These are phyloP conservation scores for Melampsora americana DNA, from an alignment of 1,284 basidiomycete genomes.

Conservation along the genomic window DNA sequence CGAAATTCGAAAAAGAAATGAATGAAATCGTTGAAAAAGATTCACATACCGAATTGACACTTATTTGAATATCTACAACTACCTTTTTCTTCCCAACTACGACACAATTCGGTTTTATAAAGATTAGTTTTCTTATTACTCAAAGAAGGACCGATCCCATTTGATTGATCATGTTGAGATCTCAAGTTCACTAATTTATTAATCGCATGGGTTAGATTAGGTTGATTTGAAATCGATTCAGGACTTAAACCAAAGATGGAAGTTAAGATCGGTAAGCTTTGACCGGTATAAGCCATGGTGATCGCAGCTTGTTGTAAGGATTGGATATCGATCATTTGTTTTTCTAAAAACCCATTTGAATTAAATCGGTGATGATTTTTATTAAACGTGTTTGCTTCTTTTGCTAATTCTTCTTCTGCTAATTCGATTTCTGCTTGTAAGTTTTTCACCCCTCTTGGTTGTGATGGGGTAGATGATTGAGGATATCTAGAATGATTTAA, in stretches of 20 bases:
- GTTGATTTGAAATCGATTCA: not conserved
- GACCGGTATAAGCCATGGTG: not conserved
- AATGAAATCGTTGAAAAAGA: not conserved
- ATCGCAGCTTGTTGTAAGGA: not conserved
- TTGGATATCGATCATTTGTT: not conserved
- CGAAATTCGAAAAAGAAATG: too few species aligned
- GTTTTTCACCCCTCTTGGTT: too few species aligned
- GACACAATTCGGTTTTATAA: constrained; percentile 69
- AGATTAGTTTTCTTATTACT: constrained; percentile 41
- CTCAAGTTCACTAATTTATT: not conserved
- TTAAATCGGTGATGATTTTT: too few species aligned
- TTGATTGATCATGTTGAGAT: not conserved
- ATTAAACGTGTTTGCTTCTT: too few species aligned
- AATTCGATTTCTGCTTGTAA: too few species aligned
- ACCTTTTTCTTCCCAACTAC: constrained; percentile 90
- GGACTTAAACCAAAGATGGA: not conserved
- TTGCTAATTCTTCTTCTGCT: too few species aligned
- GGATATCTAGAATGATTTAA: too few species aligned
- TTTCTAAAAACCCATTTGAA: too few species aligned
- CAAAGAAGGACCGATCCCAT: not conserved
- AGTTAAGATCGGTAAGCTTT: not conserved
- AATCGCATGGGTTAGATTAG: not conserved
- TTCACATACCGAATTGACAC: constrained; percentile 71
- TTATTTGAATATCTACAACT: constrained; percentile 78
- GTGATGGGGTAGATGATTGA: too few species aligned